These are phyloP conservation scores for Backusella australiensis DNA, from an alignment of 192 early-diverging fungal genomes.

Conservation along the genomic window DNA sequence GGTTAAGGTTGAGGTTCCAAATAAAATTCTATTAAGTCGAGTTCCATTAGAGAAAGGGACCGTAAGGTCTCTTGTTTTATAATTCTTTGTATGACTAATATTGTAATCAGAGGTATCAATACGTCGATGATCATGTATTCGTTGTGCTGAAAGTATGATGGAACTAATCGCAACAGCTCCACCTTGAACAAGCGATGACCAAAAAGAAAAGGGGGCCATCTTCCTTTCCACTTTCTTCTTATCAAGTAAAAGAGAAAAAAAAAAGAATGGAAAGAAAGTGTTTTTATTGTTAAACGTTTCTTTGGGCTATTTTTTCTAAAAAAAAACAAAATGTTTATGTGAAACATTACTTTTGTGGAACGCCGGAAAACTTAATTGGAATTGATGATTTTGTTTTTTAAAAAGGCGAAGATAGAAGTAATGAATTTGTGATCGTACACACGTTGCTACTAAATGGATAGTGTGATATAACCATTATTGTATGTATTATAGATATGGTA, in stretches of 20 bases:
- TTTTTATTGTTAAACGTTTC: not conserved
- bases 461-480: not conserved
- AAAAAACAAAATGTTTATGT: not conserved
- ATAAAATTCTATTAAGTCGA: not conserved
- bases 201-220: not conserved
- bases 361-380: not conserved
- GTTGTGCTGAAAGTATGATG: not conserved
- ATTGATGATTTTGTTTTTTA: not conserved
- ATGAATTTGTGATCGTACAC: not conserved
- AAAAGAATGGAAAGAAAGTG: not conserved
- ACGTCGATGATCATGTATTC: not conserved
- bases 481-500: not conserved
- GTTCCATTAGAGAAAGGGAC: not conserved
- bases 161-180: not conserved
- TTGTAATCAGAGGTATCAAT: not conserved
- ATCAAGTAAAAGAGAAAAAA: not conserved
- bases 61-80: not conserved
- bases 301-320: not conserved
- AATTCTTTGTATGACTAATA: not conserved
- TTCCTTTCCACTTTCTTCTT: not conserved
- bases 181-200: not conserved
- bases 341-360: not conserved
- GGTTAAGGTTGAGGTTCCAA: not conserved
- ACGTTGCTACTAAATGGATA: not conserved
- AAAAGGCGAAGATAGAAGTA: not conserved